Conservation (phyloP, 352 stramenopile genomes). For the Globisporangium viniferum region DNA sequence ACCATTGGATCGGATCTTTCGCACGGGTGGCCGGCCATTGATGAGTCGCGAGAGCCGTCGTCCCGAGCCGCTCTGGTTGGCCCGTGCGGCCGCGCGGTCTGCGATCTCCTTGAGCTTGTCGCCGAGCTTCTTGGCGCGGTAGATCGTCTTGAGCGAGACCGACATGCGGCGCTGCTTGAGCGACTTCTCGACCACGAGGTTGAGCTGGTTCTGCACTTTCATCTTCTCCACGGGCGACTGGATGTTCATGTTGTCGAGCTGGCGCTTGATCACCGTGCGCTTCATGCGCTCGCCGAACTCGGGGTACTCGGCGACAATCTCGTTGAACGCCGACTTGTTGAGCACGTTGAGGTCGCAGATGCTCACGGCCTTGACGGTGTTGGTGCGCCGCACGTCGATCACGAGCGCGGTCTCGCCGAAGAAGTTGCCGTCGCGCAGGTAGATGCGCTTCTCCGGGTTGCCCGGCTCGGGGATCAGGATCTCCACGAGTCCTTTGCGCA, state of each 20-base stretch:
- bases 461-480: slow-evolving; percentile 56
- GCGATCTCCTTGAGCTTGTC: slow-evolving; percentile 84
- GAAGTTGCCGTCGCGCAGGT: slow-evolving; percentile 73
- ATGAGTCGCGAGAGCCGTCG: slow-evolving; percentile 26
- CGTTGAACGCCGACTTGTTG: slow-evolving; percentile 74
- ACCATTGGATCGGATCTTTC: slow-evolving; percentile 7
- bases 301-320: slow-evolving; percentile 76
- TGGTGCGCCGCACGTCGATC: slow-evolving; percentile 75
- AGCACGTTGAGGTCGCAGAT: slow-evolving; percentile 81
- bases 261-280: slow-evolving; percentile 73
- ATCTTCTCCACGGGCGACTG: slow-evolving; percentile 65
- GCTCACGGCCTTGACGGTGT: slow-evolving; percentile 72
- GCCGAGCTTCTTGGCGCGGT: slow-evolving; percentile 73
- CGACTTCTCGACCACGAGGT: slow-evolving; percentile 74
- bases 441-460: slow-evolving; percentile 59
- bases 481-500: slow-evolving; percentile 79
- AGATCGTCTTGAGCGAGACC: slow-evolving; percentile 69
- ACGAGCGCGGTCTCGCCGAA: slow-evolving; percentile 77
- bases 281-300: slow-evolving; percentile 83
- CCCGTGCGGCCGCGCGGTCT: slow-evolving; percentile 38
- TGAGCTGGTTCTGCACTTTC: slow-evolving; percentile 77
- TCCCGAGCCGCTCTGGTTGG: slow-evolving; percentile 17
- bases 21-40: not conserved
- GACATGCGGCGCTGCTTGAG: slow-evolving; percentile 73
- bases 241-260: slow-evolving; percentile 86